phyloP scores from a whole-genome alignment of 2,329 filamentous ascomycete genomes.

The Cordyceps tenuipes region DNA sequence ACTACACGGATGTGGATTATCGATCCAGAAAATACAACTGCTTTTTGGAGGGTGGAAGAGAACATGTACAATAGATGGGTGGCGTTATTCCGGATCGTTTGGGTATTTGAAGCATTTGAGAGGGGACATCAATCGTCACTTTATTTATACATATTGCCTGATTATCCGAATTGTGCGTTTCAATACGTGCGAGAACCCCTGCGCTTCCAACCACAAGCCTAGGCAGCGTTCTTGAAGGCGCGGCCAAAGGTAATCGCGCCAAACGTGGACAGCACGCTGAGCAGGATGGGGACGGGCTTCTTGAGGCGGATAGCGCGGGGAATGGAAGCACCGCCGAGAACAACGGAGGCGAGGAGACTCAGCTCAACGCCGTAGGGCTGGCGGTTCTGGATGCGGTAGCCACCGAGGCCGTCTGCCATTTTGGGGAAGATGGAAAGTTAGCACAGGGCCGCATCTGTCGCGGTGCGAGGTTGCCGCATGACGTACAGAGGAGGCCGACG shows the following conservation, averaged over 20 bases:
- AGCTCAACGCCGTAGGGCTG: constrained; percentile 80
- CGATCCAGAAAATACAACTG: too few species aligned
- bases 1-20: background rate
- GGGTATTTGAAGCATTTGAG: background rate
- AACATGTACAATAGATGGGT: constrained; percentile 3
- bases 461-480: background rate
- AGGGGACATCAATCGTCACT: constrained; percentile 3
- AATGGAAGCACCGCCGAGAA: constrained; percentile 76
- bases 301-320: constrained; percentile 74
- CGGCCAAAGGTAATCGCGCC: constrained; percentile 73
- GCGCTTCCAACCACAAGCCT: constrained; percentile 5
- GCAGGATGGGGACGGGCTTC: constrained; percentile 75
- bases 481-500: constrained; percentile 59
- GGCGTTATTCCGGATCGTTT: constrained; percentile 2
- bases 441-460: background rate
- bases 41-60: background rate
- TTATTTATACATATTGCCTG: constrained; percentile 4
- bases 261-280: constrained; percentile 72
- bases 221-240: constrained; percentile 45
- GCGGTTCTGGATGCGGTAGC: constrained; percentile 66
- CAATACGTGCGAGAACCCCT: background rate
- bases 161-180: background rate
- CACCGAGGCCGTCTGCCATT: constrained; percentile 61
- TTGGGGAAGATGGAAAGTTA: background rate
- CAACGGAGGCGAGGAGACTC: constrained; percentile 76